A percentile compares a stretch with the other conserved stretches of the same genome.
Conservation (phyloP, 176 grass and related monocot genomes). For the Carex littledalei region DNA sequence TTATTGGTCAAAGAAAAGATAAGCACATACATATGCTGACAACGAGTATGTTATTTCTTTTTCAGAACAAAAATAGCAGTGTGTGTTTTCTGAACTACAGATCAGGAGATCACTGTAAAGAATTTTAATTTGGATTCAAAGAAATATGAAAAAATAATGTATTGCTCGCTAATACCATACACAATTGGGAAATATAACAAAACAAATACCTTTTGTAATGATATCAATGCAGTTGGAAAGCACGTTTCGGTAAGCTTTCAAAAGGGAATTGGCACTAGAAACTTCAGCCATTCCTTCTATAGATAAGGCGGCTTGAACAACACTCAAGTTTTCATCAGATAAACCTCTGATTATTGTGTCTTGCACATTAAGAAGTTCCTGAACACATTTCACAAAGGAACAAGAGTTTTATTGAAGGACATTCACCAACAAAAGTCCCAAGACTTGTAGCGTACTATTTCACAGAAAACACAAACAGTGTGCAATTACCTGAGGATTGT, state of each 20-base stretch:
- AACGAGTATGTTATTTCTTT: not conserved
- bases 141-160: not conserved
- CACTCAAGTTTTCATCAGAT: constrained; percentile 77
- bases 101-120: not conserved
- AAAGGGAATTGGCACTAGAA: constrained; percentile 36
- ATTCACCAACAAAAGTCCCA: not conserved
- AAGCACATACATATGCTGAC: not conserved
- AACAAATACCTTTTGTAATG: constrained; percentile 49
- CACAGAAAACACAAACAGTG: constrained; percentile 8
- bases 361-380: constrained; percentile 71
- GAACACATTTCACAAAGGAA: constrained; percentile 9
- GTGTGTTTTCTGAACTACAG: not conserved
- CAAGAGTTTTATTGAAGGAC: constrained; percentile 24
- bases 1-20: not conserved
- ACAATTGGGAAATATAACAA: constrained; percentile 15
- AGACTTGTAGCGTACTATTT: constrained; percentile 9
- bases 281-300: constrained; percentile 68
- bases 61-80: not conserved
- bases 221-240: constrained; percentile 62
- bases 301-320: constrained; percentile 88
- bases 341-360: constrained; percentile 61
- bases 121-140: not conserved
- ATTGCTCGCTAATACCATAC: not conserved
- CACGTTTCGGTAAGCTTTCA: constrained; percentile 53
- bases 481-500: constrained; percentile 52